Conservation (phyloP, 768 basidiomycete species). For the Paxillus ammoniavirescens region DNA sequence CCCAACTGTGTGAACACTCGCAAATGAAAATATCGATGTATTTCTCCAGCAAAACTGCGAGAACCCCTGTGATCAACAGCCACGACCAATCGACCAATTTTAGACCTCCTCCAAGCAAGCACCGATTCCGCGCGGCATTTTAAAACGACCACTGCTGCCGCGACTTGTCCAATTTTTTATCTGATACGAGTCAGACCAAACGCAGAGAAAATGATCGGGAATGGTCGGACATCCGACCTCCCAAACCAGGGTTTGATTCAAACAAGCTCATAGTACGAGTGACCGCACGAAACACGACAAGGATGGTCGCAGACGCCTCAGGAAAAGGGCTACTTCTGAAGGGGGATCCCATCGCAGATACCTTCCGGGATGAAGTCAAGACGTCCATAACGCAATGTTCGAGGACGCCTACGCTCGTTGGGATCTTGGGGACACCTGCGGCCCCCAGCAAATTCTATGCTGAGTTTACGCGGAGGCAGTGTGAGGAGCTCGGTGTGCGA, state of each 20-base stretch:
- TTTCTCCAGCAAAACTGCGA: too few relatives aligned
- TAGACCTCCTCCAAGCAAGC: too few relatives aligned
- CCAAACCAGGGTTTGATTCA: too few relatives aligned
- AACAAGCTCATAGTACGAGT: background rate
- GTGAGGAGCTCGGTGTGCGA: slow-evolving; percentile 81
- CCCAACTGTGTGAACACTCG: background rate
- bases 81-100: too few relatives aligned
- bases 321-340: slow-evolving; percentile 79
- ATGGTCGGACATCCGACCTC: too few relatives aligned
- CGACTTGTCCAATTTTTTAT: too few relatives aligned
- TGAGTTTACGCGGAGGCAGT: slow-evolving; percentile 90
- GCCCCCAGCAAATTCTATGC: slow-evolving; percentile 81
- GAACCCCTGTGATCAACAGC: too few relatives aligned
- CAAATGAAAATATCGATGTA: too few relatives aligned
- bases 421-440: slow-evolving; percentile 84
- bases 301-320: slow-evolving; percentile 29
- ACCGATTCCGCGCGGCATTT: too few relatives aligned
- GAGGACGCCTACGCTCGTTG: slow-evolving; percentile 74
- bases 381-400: slow-evolving; percentile 34
- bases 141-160: too few relatives aligned
- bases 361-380: slow-evolving; percentile 72
- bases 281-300: background rate
- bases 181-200: too few relatives aligned
- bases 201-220: too few relatives aligned
- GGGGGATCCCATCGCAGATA: slow-evolving; percentile 69